A percentile compares a stretch with the other conserved stretches of the same genome.
Evolutionary conservation across 202 grass and related monocot species (phyloP).

Genomic region (Cymbopogon flexuosus): DNA sequence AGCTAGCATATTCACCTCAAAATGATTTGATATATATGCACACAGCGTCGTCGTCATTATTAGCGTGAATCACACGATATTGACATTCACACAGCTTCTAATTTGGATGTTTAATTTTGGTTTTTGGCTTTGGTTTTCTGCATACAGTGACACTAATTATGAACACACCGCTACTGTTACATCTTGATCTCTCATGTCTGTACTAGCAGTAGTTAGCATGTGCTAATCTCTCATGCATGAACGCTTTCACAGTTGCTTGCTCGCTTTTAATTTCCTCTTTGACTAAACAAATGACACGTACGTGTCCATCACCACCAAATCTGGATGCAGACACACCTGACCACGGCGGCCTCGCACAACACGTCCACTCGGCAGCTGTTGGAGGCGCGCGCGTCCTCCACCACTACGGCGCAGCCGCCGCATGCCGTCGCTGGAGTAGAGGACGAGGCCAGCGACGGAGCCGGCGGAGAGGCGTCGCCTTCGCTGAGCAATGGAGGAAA

Average conservation of each 20-base stretch:
- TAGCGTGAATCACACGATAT: background rate
- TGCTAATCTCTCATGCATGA: conserved; percentile 30
- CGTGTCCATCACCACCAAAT: conserved; percentile 37
- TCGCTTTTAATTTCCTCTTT: conserved; percentile 24
- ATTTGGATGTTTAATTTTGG: background rate
- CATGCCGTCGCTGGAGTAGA: background rate
- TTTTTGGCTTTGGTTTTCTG: background rate
- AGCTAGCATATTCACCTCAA: background rate
- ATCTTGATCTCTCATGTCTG: conserved; percentile 1
- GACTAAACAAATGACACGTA: conserved; percentile 30
- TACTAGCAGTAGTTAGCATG: conserved; percentile 33
- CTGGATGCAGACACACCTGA: conserved; percentile 36
- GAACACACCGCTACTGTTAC: background rate
- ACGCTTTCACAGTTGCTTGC: conserved; percentile 22
- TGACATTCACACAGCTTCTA: background rate
- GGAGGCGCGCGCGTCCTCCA: conserved; percentile 10
- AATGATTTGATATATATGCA: background rate
- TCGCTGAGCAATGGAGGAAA: conserved; percentile 17
- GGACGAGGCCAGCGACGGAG: background rate
- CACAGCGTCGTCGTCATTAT: background rate
- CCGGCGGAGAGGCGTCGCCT: background rate
- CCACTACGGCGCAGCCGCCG: background rate
- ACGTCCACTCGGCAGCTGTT: conserved; percentile 25
- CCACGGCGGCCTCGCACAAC: background rate
- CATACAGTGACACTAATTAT: background rate